Percentiles rank a stretch among this genome's conserved stretches.
phyloP scores from a whole-genome alignment of 768 basidiomycete species.

The Lactarius deliciosus region DNA sequence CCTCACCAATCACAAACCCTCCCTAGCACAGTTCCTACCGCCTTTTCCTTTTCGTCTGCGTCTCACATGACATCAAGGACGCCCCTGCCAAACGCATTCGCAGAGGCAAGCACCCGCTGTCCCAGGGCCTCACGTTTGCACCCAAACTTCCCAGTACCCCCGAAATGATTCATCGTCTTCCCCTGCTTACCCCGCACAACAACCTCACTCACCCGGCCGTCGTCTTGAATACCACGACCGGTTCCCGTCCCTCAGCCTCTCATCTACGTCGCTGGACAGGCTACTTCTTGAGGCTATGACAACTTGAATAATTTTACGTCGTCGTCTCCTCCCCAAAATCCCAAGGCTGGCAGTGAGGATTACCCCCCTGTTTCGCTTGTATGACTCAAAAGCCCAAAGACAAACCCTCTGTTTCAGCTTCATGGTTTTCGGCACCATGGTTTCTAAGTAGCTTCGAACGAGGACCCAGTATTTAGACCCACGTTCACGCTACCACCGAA shows the following conservation, averaged over 20 bases:
- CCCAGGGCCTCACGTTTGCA: slow-evolving; percentile 31
- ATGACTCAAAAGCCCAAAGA: slow-evolving; percentile 4
- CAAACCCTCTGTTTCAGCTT: slow-evolving; percentile 12
- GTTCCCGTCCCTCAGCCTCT: background rate
- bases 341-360: slow-evolving; percentile 40
- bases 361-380: slow-evolving; percentile 10
- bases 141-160: slow-evolving; percentile 29
- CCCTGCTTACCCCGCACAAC: slow-evolving; percentile 32
- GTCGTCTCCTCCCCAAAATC: slow-evolving; percentile 44
- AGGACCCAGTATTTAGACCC: slow-evolving; percentile 58
- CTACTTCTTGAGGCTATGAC: slow-evolving; percentile 43
- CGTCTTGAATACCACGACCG: slow-evolving; percentile 19
- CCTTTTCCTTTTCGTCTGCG: no score
- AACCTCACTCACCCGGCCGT: slow-evolving; percentile 29
- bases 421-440: no score
- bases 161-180: slow-evolving; percentile 29
- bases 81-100: slow-evolving; percentile 43
- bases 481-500: slow-evolving; percentile 73
- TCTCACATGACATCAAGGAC: no score
- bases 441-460: no score
- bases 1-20: no score
- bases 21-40: no score
- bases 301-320: slow-evolving; percentile 40
- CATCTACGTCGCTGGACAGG: no score
- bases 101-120: slow-evolving; percentile 38